phyloP scores from a whole-genome alignment of 2,329 filamentous ascomycete species.

The Pseudogymnoascus destructans region DNA sequence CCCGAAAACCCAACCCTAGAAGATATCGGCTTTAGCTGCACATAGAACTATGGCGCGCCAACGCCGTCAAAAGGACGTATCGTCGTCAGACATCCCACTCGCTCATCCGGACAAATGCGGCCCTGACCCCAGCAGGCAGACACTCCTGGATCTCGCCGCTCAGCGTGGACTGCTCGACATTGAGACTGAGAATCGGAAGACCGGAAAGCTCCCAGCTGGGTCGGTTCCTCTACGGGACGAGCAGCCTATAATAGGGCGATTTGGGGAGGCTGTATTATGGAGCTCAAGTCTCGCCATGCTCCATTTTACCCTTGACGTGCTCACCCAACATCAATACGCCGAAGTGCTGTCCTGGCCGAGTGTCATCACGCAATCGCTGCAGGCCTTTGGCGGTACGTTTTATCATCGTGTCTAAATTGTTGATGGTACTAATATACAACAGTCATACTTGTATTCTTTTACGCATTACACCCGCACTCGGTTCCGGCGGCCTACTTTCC shows the following conservation, averaged over 20 bases:
- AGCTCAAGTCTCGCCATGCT: constrained; percentile 52
- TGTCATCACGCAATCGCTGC: constrained; percentile 39
- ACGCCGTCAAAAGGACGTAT: constrained; percentile 34
- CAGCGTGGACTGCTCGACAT: constrained; percentile 38
- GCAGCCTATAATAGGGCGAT: constrained; percentile 22
- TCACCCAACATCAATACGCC: constrained; percentile 70
- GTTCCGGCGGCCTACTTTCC: constrained; percentile 38
- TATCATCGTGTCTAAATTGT: constrained; percentile 6
- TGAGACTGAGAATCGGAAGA: constrained; percentile 18
- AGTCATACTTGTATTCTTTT: constrained; percentile 29
- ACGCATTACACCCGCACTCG: constrained; percentile 25
- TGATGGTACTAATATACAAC: constrained; percentile 11
- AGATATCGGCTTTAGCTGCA: not conserved
- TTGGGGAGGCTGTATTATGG: constrained; percentile 42
- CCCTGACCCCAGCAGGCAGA: constrained; percentile 44
- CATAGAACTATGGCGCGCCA: constrained; percentile 32
- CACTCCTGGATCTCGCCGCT: constrained; percentile 60
- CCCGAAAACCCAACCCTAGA: not conserved
- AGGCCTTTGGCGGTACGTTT: constrained; percentile 39
- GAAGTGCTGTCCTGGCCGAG: constrained; percentile 45
- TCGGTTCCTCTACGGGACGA: constrained; percentile 12
- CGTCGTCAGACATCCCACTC: constrained; percentile 43
- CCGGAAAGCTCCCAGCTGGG: constrained; percentile 19
- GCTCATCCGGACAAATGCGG: constrained; percentile 55
- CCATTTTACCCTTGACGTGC: constrained; percentile 65